Percentiles rank a stretch among this genome's conserved stretches.
phyloP scores from a whole-genome alignment of 2,329 filamentous ascomycete genomes.

The Xylaria hypoxylon region DNA sequence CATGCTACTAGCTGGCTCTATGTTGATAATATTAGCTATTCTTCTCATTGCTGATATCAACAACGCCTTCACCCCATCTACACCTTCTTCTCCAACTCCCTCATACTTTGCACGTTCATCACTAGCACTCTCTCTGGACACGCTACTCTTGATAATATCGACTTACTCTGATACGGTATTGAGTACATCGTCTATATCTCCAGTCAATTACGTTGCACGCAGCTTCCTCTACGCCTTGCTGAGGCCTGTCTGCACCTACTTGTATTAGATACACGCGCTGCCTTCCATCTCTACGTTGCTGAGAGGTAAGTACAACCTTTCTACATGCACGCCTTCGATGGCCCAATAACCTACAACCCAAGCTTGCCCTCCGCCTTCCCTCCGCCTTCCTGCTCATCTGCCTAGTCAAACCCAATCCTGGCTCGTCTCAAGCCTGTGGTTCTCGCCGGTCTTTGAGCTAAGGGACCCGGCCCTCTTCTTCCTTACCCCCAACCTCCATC shows the following conservation, averaged over 20 bases:
- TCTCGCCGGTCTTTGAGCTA: constrained; percentile 11
- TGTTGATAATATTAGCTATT: neutral
- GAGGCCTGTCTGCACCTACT: constrained; percentile 29
- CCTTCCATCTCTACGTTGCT: constrained; percentile 16
- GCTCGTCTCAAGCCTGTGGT: constrained; percentile 23
- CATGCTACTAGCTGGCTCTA: no score
- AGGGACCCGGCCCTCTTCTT: constrained; percentile 19
- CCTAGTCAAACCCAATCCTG: neutral
- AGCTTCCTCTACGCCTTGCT: constrained; percentile 27
- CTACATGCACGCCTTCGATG: neutral
- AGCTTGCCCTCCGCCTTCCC: constrained; percentile 26
- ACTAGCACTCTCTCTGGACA: neutral
- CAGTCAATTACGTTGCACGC: constrained; percentile 13
- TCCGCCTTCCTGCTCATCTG: constrained; percentile 24
- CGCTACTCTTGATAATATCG: neutral
- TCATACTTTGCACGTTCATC: neutral
- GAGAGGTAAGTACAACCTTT: constrained; percentile 28
- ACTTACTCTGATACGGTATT: constrained; percentile 17
- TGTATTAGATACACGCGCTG: constrained; percentile 14
- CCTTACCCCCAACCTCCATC: constrained; percentile 31
- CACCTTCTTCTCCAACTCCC: neutral
- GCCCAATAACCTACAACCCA: neutral
- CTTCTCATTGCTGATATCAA: neutral
- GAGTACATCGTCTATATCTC: constrained; percentile 4
- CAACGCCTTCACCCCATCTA: neutral